Conservation (phyloP, 2,329 filamentous ascomycete genomes). For the Phyllosticta ampelicida region DNA sequence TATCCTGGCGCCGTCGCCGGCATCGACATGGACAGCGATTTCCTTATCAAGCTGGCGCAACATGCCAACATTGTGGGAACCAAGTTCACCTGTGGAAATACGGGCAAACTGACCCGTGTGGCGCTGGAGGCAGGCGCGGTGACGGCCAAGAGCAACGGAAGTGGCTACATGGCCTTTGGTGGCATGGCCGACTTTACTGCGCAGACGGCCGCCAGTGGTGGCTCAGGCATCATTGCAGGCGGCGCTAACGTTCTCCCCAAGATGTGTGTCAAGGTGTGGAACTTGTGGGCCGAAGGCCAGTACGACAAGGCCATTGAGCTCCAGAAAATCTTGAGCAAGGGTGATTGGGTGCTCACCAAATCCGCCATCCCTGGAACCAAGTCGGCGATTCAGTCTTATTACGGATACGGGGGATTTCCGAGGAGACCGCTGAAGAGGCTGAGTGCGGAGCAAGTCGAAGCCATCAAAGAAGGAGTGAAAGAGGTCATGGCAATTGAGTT, state of each 20-base stretch:
- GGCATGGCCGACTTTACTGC: conserved; percentile 82
- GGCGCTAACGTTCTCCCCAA: conserved; percentile 80
- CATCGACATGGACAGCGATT: conserved; percentile 82
- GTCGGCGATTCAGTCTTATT: conserved; percentile 67
- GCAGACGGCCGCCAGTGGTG: conserved; percentile 68
- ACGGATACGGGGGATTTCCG: conserved; percentile 69
- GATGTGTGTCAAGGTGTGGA: conserved; percentile 67
- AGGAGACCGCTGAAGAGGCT: conserved; percentile 61
- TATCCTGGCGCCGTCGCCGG: conserved; percentile 80
- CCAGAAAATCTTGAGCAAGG: conserved; percentile 66
- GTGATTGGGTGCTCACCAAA: conserved; percentile 77
- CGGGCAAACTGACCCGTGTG: conserved; percentile 77
- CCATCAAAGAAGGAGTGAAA: conserved; percentile 30
- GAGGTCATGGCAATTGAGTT: conserved; percentile 58
- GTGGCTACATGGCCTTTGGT: conserved; percentile 70
- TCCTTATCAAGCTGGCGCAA: conserved; percentile 66
- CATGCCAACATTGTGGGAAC: conserved; percentile 80
- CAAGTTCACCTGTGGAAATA: conserved; percentile 88
- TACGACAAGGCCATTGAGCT: conserved; percentile 62
- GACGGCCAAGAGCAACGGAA: conserved; percentile 43
- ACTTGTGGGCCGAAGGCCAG: conserved; percentile 63
- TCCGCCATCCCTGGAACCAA: conserved; percentile 79
- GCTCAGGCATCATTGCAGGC: conserved; percentile 75
- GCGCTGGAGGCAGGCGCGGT: conserved; percentile 61
- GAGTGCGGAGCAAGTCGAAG: conserved; percentile 42